Conservation (phyloP, 2,329 filamentous ascomycete species). For the Botryosphaeria dothidea region DNA sequence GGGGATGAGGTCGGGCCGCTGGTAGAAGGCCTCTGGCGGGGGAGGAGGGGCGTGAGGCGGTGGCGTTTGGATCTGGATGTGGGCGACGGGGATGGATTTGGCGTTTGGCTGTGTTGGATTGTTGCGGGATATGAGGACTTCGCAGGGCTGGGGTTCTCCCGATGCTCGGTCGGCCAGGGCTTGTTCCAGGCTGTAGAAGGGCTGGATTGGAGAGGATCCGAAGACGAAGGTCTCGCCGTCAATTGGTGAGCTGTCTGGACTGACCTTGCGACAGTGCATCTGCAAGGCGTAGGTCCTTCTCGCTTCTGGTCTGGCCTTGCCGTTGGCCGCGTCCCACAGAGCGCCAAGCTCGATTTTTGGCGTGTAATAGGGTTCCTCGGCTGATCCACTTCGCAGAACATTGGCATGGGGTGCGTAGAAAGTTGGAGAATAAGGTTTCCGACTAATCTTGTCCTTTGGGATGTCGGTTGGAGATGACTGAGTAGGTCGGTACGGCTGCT, state of each 20-base stretch:
- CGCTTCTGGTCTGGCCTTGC: slow-evolving; percentile 53
- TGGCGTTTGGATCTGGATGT: slow-evolving; percentile 39
- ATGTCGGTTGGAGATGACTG: slow-evolving; percentile 65
- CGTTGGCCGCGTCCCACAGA: slow-evolving; percentile 70
- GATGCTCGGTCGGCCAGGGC: slow-evolving; percentile 31
- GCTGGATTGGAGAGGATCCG: slow-evolving; percentile 68
- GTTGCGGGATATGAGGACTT: slow-evolving; percentile 40
- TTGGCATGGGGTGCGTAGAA: slow-evolving; percentile 45
- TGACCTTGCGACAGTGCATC: slow-evolving; percentile 43
- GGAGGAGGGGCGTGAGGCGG: slow-evolving; percentile 28
- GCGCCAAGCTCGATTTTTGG: slow-evolving; percentile 63
- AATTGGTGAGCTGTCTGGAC: not conserved
- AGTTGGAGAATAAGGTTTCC: slow-evolving; percentile 60
- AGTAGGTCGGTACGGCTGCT: slow-evolving; percentile 71
- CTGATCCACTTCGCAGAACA: slow-evolving; percentile 30
- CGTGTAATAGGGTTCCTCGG: slow-evolving; percentile 39
- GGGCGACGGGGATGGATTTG: slow-evolving; percentile 38
- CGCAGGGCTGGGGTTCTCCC: not conserved
- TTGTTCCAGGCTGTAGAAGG: slow-evolving; percentile 63
- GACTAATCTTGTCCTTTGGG: slow-evolving; percentile 65
- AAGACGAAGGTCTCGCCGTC: slow-evolving; percentile 51
- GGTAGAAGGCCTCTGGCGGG: not conserved
- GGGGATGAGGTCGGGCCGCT: not conserved
- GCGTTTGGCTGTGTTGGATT: slow-evolving; percentile 38
- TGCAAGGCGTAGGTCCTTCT: slow-evolving; percentile 40